Evolutionary conservation across 495 filamentous ascomycete species (phyloP).

Genomic region (Penicillium salamii): DNA sequence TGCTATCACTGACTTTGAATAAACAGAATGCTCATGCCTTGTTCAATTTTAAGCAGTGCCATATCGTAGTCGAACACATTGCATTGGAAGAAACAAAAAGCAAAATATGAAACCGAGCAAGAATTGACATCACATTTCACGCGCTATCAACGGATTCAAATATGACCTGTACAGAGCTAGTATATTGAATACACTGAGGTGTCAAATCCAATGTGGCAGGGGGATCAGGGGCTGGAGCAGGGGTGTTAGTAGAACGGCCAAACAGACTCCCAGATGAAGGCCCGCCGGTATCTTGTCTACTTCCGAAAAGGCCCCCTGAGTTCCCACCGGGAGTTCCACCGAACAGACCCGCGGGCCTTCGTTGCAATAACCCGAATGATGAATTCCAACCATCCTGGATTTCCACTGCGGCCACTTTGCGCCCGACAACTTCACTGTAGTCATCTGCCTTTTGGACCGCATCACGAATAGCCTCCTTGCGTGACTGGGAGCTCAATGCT

Average conservation of each 20-base stretch:
- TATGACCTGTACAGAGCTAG: not conserved
- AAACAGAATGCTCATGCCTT: no score
- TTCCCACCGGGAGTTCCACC: no score
- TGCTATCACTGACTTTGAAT: no score
- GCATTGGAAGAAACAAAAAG: no score
- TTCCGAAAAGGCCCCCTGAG: not conserved
- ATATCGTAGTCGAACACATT: no score
- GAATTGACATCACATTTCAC: not conserved
- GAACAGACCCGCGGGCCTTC: not conserved
- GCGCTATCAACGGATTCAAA: not conserved
- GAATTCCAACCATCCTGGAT: not conserved
- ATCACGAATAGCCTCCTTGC: slow-evolving; percentile 18
- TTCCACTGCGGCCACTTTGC: slow-evolving; percentile 12
- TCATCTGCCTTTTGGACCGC: slow-evolving; percentile 20
- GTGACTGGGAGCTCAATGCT: slow-evolving; percentile 6
- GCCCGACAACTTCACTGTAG: slow-evolving; percentile 15
- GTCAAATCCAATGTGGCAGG: not conserved
- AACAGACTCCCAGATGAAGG: no score
- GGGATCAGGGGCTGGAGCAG: not conserved
- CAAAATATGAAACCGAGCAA: no score
- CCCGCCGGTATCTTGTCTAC: not conserved
- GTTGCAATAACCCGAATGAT: not conserved
- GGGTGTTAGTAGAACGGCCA: not conserved
- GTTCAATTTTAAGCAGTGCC: no score
- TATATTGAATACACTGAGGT: not conserved